These are phyloP conservation scores for Alternaria solani DNA, from an alignment of 2,329 filamentous ascomycete genomes.

Conservation along the genomic window DNA sequence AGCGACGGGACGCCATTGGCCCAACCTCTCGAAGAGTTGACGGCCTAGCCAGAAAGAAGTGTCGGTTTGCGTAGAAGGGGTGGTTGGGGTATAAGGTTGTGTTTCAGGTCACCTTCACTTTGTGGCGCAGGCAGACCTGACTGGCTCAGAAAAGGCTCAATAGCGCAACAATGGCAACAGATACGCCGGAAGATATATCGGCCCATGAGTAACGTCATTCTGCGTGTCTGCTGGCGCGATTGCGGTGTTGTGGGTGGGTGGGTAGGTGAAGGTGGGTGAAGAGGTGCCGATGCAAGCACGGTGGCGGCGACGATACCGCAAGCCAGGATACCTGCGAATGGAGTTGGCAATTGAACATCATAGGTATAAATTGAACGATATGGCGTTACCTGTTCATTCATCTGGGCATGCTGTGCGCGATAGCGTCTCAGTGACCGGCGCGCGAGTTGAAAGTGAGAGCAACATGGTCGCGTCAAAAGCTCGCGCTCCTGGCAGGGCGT, in stretches of 20 bases:
- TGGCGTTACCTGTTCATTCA: not conserved
- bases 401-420: not conserved
- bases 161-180: not conserved
- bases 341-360: not conserved
- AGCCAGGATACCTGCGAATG: not conserved
- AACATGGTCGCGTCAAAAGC: not conserved
- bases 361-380: too few relatives aligned
- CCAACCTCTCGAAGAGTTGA: not conserved
- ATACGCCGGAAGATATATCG: not conserved
- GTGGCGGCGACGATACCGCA: not conserved
- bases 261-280: not conserved
- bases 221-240: not conserved
- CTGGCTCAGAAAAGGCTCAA: not conserved
- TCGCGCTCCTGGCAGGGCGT: not conserved
- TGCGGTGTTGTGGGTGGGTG: not conserved
- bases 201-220: not conserved
- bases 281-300: not conserved
- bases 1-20: not conserved
- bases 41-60: too few relatives aligned
- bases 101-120: constrained; percentile 11
- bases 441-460: not conserved
- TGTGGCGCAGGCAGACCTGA: not conserved
- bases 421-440: not conserved
- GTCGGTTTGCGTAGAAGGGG: not conserved
- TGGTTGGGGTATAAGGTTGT: not conserved